These are phyloP conservation scores for Solanum boliviense DNA, from an alignment of 257 asterid species.

Conservation along the genomic window DNA sequence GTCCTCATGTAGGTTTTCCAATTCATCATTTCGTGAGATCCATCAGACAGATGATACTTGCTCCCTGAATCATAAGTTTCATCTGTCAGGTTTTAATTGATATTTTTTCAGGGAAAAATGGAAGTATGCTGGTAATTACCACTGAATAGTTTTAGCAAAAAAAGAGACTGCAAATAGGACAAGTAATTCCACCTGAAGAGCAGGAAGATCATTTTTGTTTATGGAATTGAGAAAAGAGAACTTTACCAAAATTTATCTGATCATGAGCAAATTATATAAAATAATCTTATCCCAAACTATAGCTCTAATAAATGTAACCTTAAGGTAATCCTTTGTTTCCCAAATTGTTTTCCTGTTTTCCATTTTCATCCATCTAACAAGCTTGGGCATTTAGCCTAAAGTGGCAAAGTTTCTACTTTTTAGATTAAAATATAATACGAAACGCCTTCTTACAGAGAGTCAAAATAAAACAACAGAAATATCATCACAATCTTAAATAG, in stretches of 20 bases:
- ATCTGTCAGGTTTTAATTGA: background rate
- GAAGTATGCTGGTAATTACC: background rate
- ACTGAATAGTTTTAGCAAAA: background rate
- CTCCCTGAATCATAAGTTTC: slow-evolving; percentile 29
- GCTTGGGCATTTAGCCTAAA: background rate
- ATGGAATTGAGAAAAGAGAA: background rate
- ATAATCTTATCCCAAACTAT: background rate
- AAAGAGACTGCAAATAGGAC: background rate
- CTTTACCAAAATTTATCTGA: background rate
- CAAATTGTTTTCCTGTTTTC: background rate
- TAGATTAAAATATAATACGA: background rate
- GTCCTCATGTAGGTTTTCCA: slow-evolving; percentile 36
- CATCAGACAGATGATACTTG: slow-evolving; percentile 22
- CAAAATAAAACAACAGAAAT: background rate
- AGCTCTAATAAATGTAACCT: background rate
- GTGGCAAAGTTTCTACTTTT: background rate
- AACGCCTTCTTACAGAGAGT: background rate
- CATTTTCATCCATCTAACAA: background rate
- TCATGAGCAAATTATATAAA: background rate
- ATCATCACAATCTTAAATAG: background rate
- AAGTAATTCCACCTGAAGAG: background rate
- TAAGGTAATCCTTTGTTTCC: background rate
- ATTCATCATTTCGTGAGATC: slow-evolving; percentile 33
- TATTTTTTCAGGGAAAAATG: background rate
- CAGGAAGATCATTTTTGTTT: background rate